Evolutionary conservation across 2,329 filamentous ascomycete species (phyloP).

Genomic region (Dendrostoma leiphaemia): DNA sequence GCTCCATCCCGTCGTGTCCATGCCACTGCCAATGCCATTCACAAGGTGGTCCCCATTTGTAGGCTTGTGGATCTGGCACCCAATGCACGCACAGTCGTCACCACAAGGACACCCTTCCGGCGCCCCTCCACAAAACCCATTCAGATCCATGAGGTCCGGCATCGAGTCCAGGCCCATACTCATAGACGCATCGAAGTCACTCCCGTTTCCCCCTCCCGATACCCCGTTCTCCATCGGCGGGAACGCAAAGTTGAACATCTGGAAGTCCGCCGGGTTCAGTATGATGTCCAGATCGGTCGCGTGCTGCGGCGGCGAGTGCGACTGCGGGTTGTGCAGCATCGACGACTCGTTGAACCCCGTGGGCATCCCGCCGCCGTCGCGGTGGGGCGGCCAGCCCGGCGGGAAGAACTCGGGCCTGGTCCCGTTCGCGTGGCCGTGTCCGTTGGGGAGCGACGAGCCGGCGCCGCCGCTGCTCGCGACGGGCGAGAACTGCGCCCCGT

Average conservation of each 20-base stretch:
- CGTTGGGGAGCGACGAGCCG: no score
- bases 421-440: constrained; percentile 14
- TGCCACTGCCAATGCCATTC: not conserved
- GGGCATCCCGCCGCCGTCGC: constrained; percentile 16
- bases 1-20: not conserved
- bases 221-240: constrained; percentile 6
- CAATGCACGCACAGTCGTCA: constrained; percentile 57
- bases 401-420: constrained; percentile 13
- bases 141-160: constrained; percentile 13
- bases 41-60: constrained; percentile 21
- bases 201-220: no score
- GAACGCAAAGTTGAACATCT: constrained; percentile 19
- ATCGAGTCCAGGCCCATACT: constrained; percentile 57
- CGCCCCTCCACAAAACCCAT: constrained; percentile 15
- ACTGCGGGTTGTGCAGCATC: constrained; percentile 6
- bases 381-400: constrained; percentile 14
- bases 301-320: constrained; percentile 16
- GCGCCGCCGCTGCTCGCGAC: not conserved
- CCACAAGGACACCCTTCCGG: constrained; percentile 49
- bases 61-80: constrained; percentile 51
- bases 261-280: constrained; percentile 19
- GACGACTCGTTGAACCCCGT: constrained; percentile 4
- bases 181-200: constrained; percentile 30
- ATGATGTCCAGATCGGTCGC: constrained; percentile 17
- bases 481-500: constrained; percentile 16